Conservation (phyloP, 2,329 filamentous ascomycete genomes). For the Aspergillus pseudotamarii region DNA sequence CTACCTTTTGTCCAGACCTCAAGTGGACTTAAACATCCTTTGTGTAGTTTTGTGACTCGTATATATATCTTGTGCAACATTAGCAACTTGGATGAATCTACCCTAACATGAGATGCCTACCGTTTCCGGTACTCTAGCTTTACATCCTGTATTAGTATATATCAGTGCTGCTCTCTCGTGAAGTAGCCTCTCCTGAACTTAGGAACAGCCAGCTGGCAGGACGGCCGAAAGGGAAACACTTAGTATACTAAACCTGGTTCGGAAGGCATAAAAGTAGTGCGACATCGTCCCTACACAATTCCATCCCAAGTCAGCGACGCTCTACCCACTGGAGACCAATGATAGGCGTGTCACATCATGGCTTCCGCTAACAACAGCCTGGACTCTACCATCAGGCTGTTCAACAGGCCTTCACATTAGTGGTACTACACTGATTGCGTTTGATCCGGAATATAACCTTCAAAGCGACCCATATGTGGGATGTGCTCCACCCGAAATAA, state of each 20-base stretch:
- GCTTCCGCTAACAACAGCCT: neutral
- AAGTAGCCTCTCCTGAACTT: neutral
- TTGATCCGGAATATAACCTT: neutral
- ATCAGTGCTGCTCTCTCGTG: neutral
- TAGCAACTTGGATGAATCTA: neutral
- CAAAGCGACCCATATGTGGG: no score
- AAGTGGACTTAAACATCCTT: neutral
- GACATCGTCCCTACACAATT: fast-evolving
- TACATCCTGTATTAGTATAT: neutral
- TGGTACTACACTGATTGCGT: neutral
- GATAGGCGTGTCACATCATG: neutral
- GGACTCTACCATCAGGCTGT: neutral
- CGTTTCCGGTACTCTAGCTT: neutral
- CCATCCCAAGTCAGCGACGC: neutral
- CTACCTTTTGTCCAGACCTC: neutral
- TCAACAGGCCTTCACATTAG: neutral
- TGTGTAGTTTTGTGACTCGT: neutral
- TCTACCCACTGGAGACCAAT: neutral
- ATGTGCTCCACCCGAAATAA: no score
- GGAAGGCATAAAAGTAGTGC: neutral
- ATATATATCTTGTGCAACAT: neutral
- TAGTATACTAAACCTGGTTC: no score
- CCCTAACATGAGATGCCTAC: neutral
- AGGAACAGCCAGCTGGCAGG: neutral
- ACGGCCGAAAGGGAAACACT: neutral